A percentile compares a stretch with the other conserved stretches of the same genome.
Evolutionary conservation across 768 basidiomycete genomes (phyloP).

Genomic region (Tricholoma furcatifolium): DNA sequence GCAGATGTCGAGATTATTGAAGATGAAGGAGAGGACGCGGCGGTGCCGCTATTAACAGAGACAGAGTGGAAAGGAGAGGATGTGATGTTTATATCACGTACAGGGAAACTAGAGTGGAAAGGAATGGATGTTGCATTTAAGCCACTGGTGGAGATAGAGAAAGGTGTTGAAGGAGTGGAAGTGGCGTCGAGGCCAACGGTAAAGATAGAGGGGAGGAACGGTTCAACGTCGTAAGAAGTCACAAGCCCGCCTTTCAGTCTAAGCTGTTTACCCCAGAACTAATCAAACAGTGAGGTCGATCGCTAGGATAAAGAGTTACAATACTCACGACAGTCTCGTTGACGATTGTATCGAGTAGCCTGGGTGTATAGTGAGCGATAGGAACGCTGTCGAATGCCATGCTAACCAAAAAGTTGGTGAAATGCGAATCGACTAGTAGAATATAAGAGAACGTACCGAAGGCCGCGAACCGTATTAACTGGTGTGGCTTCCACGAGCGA

Average conservation of each 20-base stretch:
- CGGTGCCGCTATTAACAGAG: too few species aligned
- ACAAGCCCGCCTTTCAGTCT: constrained; percentile 25
- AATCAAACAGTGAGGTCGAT: not conserved
- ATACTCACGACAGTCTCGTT: constrained; percentile 40
- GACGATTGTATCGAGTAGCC: constrained; percentile 37
- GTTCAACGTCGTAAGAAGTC: constrained; percentile 50
- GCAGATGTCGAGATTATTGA: too few species aligned
- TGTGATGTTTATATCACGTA: too few species aligned
- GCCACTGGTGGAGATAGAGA: too few species aligned
- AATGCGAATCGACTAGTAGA: too few species aligned
- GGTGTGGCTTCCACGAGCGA: constrained; percentile 39
- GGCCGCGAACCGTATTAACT: constrained; percentile 29
- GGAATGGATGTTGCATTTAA: too few species aligned
- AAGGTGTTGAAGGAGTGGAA: constrained; percentile 36
- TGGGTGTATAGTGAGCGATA: constrained; percentile 30
- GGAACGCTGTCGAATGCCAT: constrained; percentile 41
- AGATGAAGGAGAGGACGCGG: too few species aligned
- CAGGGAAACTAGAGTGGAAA: too few species aligned
- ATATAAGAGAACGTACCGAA: constrained; percentile 15
- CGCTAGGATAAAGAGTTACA: not conserved
- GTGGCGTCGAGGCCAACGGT: constrained; percentile 39
- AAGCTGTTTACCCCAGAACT: constrained; percentile 45
- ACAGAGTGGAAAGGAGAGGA: too few species aligned
- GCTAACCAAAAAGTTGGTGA: too few species aligned
- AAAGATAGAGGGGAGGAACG: constrained; percentile 42